Evolutionary conservation across 2,329 filamentous ascomycete species (phyloP), one percentile per base, ranked within the genome.

Genomic region (Curvularia sp.): DNA sequence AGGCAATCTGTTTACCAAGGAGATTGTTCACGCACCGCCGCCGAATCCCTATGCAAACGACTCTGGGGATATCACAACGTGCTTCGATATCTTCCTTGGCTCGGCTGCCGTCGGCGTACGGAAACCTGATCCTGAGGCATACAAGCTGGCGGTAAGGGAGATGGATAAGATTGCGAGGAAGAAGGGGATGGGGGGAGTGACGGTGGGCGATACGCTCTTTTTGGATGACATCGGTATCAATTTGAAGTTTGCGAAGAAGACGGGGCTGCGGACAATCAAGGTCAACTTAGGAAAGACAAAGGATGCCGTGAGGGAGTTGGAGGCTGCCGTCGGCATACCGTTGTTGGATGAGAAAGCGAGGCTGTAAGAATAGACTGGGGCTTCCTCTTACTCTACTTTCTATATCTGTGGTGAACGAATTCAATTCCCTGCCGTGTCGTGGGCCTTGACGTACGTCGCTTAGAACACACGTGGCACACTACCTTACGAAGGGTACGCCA

Each of bases 141-240:
- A 98, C 69, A 80, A 87, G 65, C 81, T 91, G 63, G 89, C 94
- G 0, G 75, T 97, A 46, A 77, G 83, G 54, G 83, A 86, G 66
- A 81, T 95, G 64, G 82, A 91, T 68, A 82, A 85, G 60, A 86
- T 86, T 64, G 86, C 88, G 1, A 82, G 79, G 70, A 76, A 80
- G 23, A 86, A 86, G 74, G 79, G 82, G 3, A 76, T 75, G 15
- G 77, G 79, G 5, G 80, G 83, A 0, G 80, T 96, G 8, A 76
- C 79, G 55, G 79, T 89, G 0, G 80, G 80, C 0, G 92, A 97
- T 54, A 81, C 97, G 43, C 78, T 96, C 4, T 99, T 99, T 74
- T 78, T 97, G 49, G 95, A 97, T 74, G 93, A 97, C 69, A 97
- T 99, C 74, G 95, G 95, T 1, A 88, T 93, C 77, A 99, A 99